These are phyloP conservation scores for Rhipidocladum racemiflorum DNA, from an alignment of 176 grass and related monocot genomes.

Conservation along the genomic window DNA sequence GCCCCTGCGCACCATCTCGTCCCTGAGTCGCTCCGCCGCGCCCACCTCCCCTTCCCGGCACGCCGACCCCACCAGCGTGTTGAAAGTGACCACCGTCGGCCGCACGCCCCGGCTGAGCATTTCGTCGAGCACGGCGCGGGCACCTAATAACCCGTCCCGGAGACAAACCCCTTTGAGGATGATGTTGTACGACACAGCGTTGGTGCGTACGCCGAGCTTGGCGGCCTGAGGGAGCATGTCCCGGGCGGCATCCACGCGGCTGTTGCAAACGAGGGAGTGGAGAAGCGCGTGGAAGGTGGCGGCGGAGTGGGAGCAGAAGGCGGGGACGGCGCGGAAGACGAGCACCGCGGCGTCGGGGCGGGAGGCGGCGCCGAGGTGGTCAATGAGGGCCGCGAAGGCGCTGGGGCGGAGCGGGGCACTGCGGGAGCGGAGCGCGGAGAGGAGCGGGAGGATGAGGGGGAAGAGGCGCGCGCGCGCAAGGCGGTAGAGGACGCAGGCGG, in stretches of 20 bases:
- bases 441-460: constrained; percentile 51
- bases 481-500: constrained; percentile 72
- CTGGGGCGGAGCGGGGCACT: constrained; percentile 50
- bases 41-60: constrained; percentile 48
- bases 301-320: constrained; percentile 58
- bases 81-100: constrained; percentile 65
- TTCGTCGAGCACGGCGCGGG: constrained; percentile 63
- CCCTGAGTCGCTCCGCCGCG: constrained; percentile 36
- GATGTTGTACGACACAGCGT: constrained; percentile 85
- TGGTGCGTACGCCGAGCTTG: constrained; percentile 58
- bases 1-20: constrained; percentile 58
- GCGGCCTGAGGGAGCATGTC: constrained; percentile 42
- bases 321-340: constrained; percentile 60
- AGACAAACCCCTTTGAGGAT: constrained; percentile 57
- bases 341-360: constrained; percentile 49
- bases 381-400: constrained; percentile 57
- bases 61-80: constrained; percentile 55
- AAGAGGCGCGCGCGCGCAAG: constrained; percentile 57
- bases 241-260: constrained; percentile 40
- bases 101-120: constrained; percentile 63
- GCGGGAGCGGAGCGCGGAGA: constrained; percentile 46
- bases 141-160: constrained; percentile 41
- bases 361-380: constrained; percentile 50
- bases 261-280: constrained; percentile 58
- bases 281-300: constrained; percentile 71